Evolutionary conservation across 169 alveolate genomes (phyloP).

Genomic region (Perkinsus chesapeaki): DNA sequence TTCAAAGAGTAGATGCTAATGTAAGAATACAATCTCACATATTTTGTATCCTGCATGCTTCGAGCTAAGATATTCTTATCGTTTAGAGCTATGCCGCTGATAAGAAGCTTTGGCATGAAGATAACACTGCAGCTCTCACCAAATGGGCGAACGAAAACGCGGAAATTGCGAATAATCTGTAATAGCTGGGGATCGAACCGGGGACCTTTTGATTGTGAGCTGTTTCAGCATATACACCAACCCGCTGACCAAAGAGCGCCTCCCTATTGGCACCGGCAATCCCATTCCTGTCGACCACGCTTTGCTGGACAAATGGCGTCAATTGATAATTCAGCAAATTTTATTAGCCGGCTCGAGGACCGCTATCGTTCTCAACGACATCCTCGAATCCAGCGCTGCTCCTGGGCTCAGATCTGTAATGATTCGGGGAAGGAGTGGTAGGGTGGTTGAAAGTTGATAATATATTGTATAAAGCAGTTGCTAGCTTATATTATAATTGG

Average conservation of each 20-base stretch:
- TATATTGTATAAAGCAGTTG: no score
- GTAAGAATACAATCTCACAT: no score
- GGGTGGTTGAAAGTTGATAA: no score
- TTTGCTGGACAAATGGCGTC: slow-evolving; percentile 13
- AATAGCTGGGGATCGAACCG: background rate
- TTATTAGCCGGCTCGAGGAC: slow-evolving; percentile 33
- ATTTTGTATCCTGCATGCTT: background rate
- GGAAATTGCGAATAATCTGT: background rate
- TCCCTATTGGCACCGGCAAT: background rate
- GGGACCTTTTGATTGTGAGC: slow-evolving; percentile 8
- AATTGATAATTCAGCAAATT: slow-evolving; percentile 22
- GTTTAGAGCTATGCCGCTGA: slow-evolving; percentile 23
- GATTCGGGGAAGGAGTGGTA: background rate
- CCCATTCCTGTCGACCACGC: slow-evolving; percentile 23
- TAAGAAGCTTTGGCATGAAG: slow-evolving; percentile 20
- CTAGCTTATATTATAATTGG: no score
- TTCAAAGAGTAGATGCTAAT: background rate
- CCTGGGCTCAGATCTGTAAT: background rate
- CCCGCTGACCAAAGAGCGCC: slow-evolving; percentile 7
- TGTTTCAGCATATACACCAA: slow-evolving; percentile 15
- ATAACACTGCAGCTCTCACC: slow-evolving; percentile 17
- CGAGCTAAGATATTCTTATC: background rate
- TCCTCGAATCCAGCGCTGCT: background rate
- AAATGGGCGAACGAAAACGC: slow-evolving; percentile 29
- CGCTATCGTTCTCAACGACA: slow-evolving; percentile 29